Conservation (phyloP, 2,329 filamentous ascomycete species). For the Pseudocercospora vitis region DNA sequence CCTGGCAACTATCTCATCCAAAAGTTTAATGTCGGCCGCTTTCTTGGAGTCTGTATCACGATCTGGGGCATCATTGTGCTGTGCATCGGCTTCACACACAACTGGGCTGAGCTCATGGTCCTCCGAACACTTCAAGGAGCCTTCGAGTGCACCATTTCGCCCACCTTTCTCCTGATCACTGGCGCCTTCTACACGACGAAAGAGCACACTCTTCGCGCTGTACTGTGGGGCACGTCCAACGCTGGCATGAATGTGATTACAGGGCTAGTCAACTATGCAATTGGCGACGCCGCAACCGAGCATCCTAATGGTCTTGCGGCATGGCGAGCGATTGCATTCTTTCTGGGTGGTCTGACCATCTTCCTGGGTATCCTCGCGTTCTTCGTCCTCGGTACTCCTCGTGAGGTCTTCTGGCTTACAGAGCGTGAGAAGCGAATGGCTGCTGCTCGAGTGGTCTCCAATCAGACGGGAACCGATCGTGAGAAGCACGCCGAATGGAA, state of each 20-base stretch:
- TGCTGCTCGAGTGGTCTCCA: slow-evolving; percentile 18
- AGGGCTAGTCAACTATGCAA: slow-evolving; percentile 17
- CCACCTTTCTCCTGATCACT: slow-evolving; percentile 14
- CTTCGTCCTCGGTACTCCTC: slow-evolving; percentile 20
- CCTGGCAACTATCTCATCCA: slow-evolving; percentile 20
- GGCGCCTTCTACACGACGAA: slow-evolving; percentile 12
- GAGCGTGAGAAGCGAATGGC: slow-evolving; percentile 18
- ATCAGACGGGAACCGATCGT: slow-evolving; percentile 19
- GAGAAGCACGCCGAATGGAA: slow-evolving; percentile 19
- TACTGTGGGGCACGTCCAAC: slow-evolving; percentile 14
- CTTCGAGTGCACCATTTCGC: slow-evolving; percentile 19
- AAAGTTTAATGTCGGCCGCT: slow-evolving; percentile 17
- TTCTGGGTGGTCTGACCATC: slow-evolving; percentile 19
- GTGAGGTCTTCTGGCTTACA: slow-evolving; percentile 18
- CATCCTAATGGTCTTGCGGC: slow-evolving; percentile 12
- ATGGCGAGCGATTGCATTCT: slow-evolving; percentile 20
- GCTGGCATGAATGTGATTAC: slow-evolving; percentile 20
- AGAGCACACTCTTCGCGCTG: slow-evolving; percentile 14
- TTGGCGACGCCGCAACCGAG: slow-evolving; percentile 14
- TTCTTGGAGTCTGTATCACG: slow-evolving; percentile 12
- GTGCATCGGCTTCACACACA: slow-evolving; percentile 20
- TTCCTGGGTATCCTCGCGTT: slow-evolving; percentile 16
- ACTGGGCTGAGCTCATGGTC: slow-evolving; percentile 16
- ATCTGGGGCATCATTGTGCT: slow-evolving; percentile 20
- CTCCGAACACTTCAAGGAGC: slow-evolving; percentile 16